Evolutionary conservation across 768 basidiomycete species (phyloP), one percentile per base, ranked within the genome.

Genomic region (Trametes cinnabarina): DNA sequence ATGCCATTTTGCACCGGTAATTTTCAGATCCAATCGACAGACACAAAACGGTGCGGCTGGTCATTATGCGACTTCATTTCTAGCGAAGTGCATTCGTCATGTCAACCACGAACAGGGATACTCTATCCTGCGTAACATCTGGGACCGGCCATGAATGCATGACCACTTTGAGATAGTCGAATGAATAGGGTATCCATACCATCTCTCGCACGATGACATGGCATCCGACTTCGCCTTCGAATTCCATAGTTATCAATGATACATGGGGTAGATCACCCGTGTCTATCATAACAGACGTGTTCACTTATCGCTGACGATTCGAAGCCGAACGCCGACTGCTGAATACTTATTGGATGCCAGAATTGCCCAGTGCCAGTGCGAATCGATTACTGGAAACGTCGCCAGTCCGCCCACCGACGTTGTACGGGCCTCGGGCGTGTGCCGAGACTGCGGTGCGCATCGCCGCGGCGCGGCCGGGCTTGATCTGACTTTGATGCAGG

Each of bases 211-310:
- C 41, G 51, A 30, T 26, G 41, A 30, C n/a, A 25, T 12, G 40
- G 15, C 51, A 17, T 19, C 20, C 42, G 15, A n/a, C 22, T n/a
- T 37, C 53, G 44, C 44, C 53, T 54, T 54, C 52, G 30, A 32
- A 32, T 32, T 32, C n/a, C 44, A 37, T 6, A 54, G 35, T 44
- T 47, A 54, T 54, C 53, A 54, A 26, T 47, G 53, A 54, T 54
- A 43, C 37, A 39, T 15, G 11, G n/a, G 5, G 15, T 15, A 39
- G 9, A 39, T 15, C 37, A 4, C 17, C 37, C 14, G n/a, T 15
- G 15, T 10, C 37, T n/a, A 15, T 39, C 37, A 14, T 14, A 8
- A 15, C 5, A 8, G 14, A 14, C 17, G 15, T 15, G 14, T 39
- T 15, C 4, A 15, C n/a, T 39, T 39, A 39, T n/a, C 37, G 37